Conservation (phyloP, 768 basidiomycete species). For the Leucogyrophana mollusca region DNA sequence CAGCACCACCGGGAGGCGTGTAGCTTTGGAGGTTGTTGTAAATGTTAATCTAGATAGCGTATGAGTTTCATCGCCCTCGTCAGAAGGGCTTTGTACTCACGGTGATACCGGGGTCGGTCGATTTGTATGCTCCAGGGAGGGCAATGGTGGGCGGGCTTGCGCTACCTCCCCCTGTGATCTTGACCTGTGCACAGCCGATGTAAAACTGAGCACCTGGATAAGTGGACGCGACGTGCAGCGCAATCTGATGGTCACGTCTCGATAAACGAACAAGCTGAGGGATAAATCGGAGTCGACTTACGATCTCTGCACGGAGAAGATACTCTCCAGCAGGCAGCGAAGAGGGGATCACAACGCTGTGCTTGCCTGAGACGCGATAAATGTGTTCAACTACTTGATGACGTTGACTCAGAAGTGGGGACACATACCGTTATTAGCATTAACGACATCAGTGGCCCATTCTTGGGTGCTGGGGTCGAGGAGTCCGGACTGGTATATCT, state of each 20-base stretch:
- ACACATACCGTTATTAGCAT: slow-evolving; percentile 37
- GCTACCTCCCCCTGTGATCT: slow-evolving; percentile 42
- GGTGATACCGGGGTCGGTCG: slow-evolving; percentile 50
- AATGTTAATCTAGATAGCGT: slow-evolving; percentile 40
- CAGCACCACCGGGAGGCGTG: slow-evolving; percentile 38
- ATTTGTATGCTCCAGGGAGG: slow-evolving; percentile 46
- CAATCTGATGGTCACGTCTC: slow-evolving; percentile 27
- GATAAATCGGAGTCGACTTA: slow-evolving; percentile 20
- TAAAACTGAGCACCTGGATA: slow-evolving; percentile 51
- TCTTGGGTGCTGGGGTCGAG: slow-evolving; percentile 34
- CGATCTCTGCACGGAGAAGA: slow-evolving; percentile 49
- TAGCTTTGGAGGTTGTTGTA: slow-evolving; percentile 57
- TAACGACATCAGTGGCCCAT: slow-evolving; percentile 54
- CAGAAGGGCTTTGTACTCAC: slow-evolving; percentile 18
- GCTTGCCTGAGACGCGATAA: slow-evolving; percentile 33
- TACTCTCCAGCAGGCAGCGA: slow-evolving; percentile 51
- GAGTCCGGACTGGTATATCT: slow-evolving; percentile 50
- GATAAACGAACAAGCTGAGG: no score
- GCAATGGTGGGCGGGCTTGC: slow-evolving; percentile 48
- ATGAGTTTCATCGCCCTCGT: neutral
- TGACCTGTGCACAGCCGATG: slow-evolving; percentile 47
- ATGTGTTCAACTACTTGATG: no score
- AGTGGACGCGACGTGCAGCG: slow-evolving; percentile 37
- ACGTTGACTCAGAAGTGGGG: no score
- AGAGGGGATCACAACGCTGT: slow-evolving; percentile 41